phyloP scores from a whole-genome alignment of 176 grass and related monocot species.

The Dactylis glomerata region DNA sequence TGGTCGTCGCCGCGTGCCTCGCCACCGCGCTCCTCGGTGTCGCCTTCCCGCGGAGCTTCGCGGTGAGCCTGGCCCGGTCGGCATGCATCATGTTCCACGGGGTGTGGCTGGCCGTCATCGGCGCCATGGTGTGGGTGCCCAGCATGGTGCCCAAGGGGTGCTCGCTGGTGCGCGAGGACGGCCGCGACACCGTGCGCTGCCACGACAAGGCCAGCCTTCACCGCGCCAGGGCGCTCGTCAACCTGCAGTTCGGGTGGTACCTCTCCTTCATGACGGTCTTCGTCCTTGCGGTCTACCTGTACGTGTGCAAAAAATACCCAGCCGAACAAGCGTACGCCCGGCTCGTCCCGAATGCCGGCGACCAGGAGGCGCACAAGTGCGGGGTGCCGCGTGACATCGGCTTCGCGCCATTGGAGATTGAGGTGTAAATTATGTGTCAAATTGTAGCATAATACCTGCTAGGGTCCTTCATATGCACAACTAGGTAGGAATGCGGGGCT shows the following conservation, averaged over 20 bases:
- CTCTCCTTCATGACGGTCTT: slow-evolving; percentile 44
- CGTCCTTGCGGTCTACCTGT: slow-evolving; percentile 42
- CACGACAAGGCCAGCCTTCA: slow-evolving; percentile 36
- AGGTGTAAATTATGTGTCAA: slow-evolving; percentile 17
- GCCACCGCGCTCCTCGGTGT: slow-evolving; percentile 50
- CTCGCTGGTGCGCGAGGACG: slow-evolving; percentile 48
- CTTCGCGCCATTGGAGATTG: slow-evolving; percentile 39
- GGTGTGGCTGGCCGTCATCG: slow-evolving; percentile 63
- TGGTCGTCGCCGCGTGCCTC: slow-evolving; percentile 51
- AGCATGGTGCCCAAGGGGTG: slow-evolving; percentile 53
- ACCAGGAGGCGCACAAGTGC: slow-evolving; percentile 17
- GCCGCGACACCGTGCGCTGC: slow-evolving; percentile 56
- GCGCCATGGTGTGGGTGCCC: slow-evolving; percentile 57
- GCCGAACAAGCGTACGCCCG: slow-evolving; percentile 37
- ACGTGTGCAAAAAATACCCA: slow-evolving; percentile 40
- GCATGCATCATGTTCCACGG: slow-evolving; percentile 64
- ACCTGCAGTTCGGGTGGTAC: slow-evolving; percentile 74
- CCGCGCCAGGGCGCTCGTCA: slow-evolving; percentile 64
- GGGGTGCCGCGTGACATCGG: not conserved
- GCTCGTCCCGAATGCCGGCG: slow-evolving; percentile 16
- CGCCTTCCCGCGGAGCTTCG: slow-evolving; percentile 51
- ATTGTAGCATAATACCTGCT: not conserved
- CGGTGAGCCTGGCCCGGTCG: slow-evolving; percentile 47
- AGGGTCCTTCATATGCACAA: not conserved
- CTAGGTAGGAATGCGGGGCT: no score